phyloP scores from a whole-genome alignment of 2,329 filamentous ascomycete genomes.

The Piedraia hortae region DNA sequence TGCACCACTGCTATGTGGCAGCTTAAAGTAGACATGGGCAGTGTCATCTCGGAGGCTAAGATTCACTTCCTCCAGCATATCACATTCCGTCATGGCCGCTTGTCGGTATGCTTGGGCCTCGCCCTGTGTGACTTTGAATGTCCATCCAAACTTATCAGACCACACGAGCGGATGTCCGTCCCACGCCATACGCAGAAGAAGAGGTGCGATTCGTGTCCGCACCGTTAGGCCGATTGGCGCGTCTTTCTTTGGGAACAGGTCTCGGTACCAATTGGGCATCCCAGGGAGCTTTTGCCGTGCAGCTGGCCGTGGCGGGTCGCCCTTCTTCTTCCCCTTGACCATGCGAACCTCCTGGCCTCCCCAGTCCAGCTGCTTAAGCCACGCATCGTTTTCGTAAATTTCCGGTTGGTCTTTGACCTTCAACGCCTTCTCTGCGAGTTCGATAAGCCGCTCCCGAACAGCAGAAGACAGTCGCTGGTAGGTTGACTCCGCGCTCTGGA shows the following conservation, averaged over 20 bases:
- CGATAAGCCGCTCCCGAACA: slow-evolving; percentile 48
- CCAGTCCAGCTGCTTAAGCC: slow-evolving; percentile 88
- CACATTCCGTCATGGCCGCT: slow-evolving; percentile 45
- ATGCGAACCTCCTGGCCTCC: slow-evolving; percentile 74
- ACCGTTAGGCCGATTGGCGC: slow-evolving; percentile 51
- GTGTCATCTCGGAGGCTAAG: slow-evolving; percentile 35
- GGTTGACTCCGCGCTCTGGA: slow-evolving; percentile 57
- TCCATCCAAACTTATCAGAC: slow-evolving; percentile 86
- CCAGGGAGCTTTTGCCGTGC: slow-evolving; percentile 78
- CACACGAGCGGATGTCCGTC: slow-evolving; percentile 71
- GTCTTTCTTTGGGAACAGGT: slow-evolving; percentile 45
- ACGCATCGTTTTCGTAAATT: slow-evolving; percentile 54
- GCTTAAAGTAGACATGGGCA: slow-evolving; percentile 52
- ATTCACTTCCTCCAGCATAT: slow-evolving; percentile 50
- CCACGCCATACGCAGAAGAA: slow-evolving; percentile 66
- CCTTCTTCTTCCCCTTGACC: slow-evolving; percentile 75
- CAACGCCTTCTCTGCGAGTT: slow-evolving; percentile 49
- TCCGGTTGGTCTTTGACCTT: slow-evolving; percentile 41
- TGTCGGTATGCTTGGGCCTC: slow-evolving; percentile 37
- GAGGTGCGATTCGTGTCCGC: slow-evolving; percentile 59
- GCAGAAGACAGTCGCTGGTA: slow-evolving; percentile 51
- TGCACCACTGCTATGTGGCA: slow-evolving; percentile 89
- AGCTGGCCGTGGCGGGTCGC: slow-evolving; percentile 47
- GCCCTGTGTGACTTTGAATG: slow-evolving; percentile 43
- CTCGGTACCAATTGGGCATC: slow-evolving; percentile 90